A percentile compares a stretch with the other conserved stretches of the same genome.
Evolutionary conservation across 2,329 filamentous ascomycete species (phyloP).

Genomic region (Trichoderma sp.): DNA sequence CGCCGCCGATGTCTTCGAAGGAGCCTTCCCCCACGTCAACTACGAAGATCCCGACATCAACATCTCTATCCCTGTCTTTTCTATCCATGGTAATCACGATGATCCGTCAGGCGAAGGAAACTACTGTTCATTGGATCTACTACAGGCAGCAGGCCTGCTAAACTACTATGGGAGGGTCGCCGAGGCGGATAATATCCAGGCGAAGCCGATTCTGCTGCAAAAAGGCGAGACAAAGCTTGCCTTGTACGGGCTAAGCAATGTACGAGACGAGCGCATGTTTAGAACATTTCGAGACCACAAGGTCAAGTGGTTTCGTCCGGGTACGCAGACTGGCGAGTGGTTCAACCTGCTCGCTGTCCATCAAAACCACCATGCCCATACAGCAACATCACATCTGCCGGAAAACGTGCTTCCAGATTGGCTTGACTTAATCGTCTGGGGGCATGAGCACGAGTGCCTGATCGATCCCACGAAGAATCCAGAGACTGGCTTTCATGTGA

Average conservation of each 20-base stretch:
- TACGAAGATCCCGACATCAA: conserved; percentile 98
- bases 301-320: conserved; percentile 90
- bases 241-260: conserved; percentile 92
- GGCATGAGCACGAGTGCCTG: conserved; percentile 94
- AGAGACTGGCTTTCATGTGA: conserved; percentile 90
- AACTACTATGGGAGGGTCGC: conserved; percentile 96
- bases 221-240: conserved; percentile 93
- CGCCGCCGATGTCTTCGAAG: conserved; percentile 86
- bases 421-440: conserved; percentile 91
- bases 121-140: conserved; percentile 84
- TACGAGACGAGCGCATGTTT: conserved; percentile 92
- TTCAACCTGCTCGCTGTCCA: conserved; percentile 96
- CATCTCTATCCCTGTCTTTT: conserved; percentile 94
- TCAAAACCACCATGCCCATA: conserved; percentile 93
- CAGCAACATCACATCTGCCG: conserved; percentile 88
- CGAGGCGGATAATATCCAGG: conserved; percentile 88
- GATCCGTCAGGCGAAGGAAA: conserved; percentile 97
- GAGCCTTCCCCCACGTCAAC: conserved; percentile 91
- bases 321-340: conserved; percentile 81
- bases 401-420: conserved; percentile 92
- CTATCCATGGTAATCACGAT: conserved; percentile 97
- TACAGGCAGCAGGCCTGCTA: conserved; percentile 87
- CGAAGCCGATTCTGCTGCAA: conserved; percentile 89
- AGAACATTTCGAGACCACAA: conserved; percentile 91
- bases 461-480: conserved; percentile 84